These are phyloP conservation scores for Dictyostelium discoideum DNA, from an alignment of 78 protist genomes.

Conservation along the genomic window DNA sequence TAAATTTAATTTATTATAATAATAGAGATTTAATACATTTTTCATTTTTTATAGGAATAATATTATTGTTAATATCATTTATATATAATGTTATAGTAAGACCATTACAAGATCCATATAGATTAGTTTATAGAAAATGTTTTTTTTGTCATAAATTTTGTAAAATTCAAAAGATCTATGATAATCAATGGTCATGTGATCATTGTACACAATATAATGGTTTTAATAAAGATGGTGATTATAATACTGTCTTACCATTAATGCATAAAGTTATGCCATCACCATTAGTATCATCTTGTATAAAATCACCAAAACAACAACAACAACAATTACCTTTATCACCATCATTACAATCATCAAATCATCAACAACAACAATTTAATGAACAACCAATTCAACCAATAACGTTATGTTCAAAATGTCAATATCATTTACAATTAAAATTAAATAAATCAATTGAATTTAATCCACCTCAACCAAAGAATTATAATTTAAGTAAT, in stretches of 20 bases:
- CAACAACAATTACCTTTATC: neutral
- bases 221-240: slow-evolving; percentile 28
- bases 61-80: neutral
- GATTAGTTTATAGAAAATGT: slow-evolving; percentile 31
- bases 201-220: slow-evolving; percentile 36
- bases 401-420: neutral
- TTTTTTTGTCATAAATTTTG: slow-evolving; percentile 5
- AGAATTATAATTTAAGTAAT: neutral
- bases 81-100: neutral
- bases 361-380: neutral
- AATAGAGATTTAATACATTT: neutral
- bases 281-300: neutral
- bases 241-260: slow-evolving; percentile 7
- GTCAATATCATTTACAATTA: slow-evolving; percentile 25
- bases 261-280: neutral
- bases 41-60: neutral
- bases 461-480: neutral
- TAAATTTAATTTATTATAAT: neutral
- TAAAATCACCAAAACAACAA: neutral
- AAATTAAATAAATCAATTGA: neutral
- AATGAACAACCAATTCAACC: neutral
- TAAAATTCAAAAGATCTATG: neutral
- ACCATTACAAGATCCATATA: slow-evolving; percentile 10
- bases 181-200: slow-evolving; percentile 22
- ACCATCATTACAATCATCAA: neutral